phyloP scores from a whole-genome alignment of 768 basidiomycete species.

The Daedalea quercina region DNA sequence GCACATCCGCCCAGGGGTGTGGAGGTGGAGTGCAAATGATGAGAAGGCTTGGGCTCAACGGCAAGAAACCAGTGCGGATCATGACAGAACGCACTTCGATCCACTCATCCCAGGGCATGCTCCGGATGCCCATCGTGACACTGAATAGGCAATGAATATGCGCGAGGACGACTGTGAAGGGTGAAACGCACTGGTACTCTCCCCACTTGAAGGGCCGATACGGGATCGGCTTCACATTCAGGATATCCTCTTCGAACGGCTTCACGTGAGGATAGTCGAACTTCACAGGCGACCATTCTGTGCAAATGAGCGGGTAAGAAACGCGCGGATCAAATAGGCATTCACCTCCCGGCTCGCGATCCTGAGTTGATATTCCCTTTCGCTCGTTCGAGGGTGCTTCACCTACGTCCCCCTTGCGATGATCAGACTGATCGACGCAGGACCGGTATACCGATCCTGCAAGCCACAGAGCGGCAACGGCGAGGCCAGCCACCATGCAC shows the following conservation, averaged over 20 bases:
- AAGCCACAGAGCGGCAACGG: not conserved
- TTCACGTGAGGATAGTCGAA: conserved; percentile 48
- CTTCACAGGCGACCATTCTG: conserved; percentile 47
- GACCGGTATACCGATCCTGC: not conserved
- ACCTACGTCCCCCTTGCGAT: not conserved
- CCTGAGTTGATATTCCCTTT: not conserved
- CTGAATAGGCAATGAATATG: conserved; percentile 23
- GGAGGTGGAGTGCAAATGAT: not conserved
- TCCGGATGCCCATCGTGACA: conserved; percentile 63
- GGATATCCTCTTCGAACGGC: conserved; percentile 32
- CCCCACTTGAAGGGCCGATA: conserved; percentile 64
- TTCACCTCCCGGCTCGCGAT: not conserved
- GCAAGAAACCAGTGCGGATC: not conserved
- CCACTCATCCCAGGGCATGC: conserved; percentile 68
- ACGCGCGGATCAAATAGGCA: not conserved
- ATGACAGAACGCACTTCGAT: conserved; percentile 42
- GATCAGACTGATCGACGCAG: not conserved
- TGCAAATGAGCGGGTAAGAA: not conserved
- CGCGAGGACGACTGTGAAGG: not conserved
- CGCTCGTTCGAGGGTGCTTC: not conserved
- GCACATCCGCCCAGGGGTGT: not conserved
- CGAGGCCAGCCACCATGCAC: not conserved
- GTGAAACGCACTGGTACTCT: conserved; percentile 46
- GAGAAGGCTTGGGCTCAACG: not conserved
- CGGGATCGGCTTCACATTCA: conserved; percentile 46